Percentiles rank a stretch among this genome's conserved stretches.
These are phyloP conservation scores for Coemansia sp. DNA, from an alignment of 192 early-diverging fungal species.

Conservation along the genomic window DNA sequence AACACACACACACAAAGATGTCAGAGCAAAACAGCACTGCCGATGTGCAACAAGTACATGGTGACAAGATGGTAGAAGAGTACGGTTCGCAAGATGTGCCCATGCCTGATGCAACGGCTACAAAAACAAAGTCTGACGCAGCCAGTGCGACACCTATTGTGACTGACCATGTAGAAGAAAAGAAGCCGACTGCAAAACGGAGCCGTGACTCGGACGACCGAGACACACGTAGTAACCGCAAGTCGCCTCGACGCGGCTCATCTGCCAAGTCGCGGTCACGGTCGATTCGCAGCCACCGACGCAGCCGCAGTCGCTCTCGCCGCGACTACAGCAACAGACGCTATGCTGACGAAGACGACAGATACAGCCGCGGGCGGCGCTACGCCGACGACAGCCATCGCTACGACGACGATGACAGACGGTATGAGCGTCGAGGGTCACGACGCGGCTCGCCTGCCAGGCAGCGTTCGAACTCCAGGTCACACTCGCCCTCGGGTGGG, in stretches of 20 bases:
- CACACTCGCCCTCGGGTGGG: conserved; percentile 17
- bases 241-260: background rate
- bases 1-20: background rate
- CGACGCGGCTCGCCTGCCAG: conserved; percentile 19
- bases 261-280: conserved; percentile 7
- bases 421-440: conserved; percentile 9
- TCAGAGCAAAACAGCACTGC: background rate
- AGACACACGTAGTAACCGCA: background rate
- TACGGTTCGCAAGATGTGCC: background rate
- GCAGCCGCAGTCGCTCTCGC: conserved; percentile 11
- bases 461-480: conserved; percentile 14
- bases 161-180: conserved; percentile 26
- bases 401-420: conserved; percentile 21
- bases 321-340: conserved; percentile 1
- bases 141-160: conserved; percentile 13
- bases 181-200: background rate
- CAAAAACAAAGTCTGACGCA: conserved; percentile 25
- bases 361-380: conserved; percentile 18
- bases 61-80: conserved; percentile 26
- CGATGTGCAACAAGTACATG: background rate
- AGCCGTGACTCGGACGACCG: background rate
- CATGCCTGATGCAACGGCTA: conserved; percentile 1
- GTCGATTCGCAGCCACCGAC: conserved; percentile 14
- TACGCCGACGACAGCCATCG: conserved; percentile 16
- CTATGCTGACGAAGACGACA: conserved; percentile 18